These are phyloP conservation scores for Plasmodium malariae DNA, from an alignment of 169 alveolate genomes.

Conservation along the genomic window DNA sequence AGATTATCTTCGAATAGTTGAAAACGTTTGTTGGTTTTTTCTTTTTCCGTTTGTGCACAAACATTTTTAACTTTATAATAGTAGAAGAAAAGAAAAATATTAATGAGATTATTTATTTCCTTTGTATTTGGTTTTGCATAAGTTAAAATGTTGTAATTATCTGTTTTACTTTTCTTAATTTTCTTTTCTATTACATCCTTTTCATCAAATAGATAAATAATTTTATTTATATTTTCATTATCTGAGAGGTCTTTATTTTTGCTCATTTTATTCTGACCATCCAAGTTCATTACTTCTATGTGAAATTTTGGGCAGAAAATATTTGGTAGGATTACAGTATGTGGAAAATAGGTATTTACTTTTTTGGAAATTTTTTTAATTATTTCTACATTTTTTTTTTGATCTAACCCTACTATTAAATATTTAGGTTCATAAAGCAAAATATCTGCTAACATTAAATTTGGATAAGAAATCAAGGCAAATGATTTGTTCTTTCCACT, in stretches of 20 bases:
- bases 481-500: conserved; percentile 32
- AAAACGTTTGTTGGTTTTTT: not conserved
- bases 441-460: conserved; percentile 72
- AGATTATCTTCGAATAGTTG: not conserved
- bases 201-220: conserved; percentile 63
- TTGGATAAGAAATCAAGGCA: conserved; percentile 67
- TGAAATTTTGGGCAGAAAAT: conserved; percentile 41
- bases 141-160: conserved; percentile 31
- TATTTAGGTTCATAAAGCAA: conserved; percentile 51
- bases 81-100: conserved; percentile 47
- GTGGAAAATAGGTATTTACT: conserved; percentile 19
- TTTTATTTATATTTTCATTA: conserved; percentile 10
- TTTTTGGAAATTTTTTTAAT: conserved; percentile 60
- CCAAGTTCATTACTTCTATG: conserved; percentile 58
- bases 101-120: conserved; percentile 71
- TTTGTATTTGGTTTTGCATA: conserved; percentile 36
- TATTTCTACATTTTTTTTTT: conserved; percentile 58
- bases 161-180: conserved; percentile 66
- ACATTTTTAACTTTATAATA: conserved; percentile 22
- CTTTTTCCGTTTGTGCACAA: no score
- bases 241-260: conserved; percentile 6
- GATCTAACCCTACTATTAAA: conserved; percentile 63
- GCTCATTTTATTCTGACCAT: conserved; percentile 72
- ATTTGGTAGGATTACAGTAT: conserved; percentile 12
- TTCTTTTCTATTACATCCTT: conserved; percentile 47